phyloP scores from a whole-genome alignment of 768 basidiomycete genomes.

The Boletus huronensis region DNA sequence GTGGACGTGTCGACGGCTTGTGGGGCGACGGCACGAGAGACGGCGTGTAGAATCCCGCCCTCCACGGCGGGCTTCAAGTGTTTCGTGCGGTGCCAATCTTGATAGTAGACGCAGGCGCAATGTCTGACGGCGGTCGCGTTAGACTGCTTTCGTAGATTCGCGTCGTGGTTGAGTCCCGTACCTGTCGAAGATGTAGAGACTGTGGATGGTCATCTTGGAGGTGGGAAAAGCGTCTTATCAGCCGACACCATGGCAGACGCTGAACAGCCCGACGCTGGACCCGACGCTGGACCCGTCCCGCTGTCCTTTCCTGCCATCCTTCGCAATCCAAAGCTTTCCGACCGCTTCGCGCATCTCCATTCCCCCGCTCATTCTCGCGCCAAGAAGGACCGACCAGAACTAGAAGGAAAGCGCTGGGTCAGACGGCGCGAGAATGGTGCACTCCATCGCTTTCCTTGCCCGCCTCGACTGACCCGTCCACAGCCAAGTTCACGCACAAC shows the following conservation, averaged over 20 bases:
- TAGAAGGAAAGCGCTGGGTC: constrained; percentile 76
- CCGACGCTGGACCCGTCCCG: constrained; percentile 38
- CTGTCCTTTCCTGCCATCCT: constrained; percentile 73
- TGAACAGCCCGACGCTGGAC: constrained; percentile 11
- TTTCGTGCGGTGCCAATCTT: constrained; percentile 87
- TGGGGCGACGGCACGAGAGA: constrained; percentile 64
- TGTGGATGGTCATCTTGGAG: constrained; percentile 89
- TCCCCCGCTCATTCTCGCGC: background rate
- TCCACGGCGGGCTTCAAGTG: constrained; percentile 69
- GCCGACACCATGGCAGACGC: constrained; percentile 7
- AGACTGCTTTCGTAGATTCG: background rate
- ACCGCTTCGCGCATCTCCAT: constrained; percentile 53
- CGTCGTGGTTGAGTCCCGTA: constrained; percentile 14
- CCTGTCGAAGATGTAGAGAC: constrained; percentile 94
- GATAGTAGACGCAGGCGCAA: constrained; percentile 91
- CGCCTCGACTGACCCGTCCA: background rate
- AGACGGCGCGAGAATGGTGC: constrained; percentile 75
- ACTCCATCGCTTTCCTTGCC: constrained; percentile 16
- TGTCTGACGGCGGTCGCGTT: constrained; percentile 49
- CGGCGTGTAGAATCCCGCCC: constrained; percentile 73
- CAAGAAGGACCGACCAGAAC: constrained; percentile 54
- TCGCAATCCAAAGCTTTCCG: constrained; percentile 51
- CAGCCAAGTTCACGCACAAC: constrained; percentile 72
- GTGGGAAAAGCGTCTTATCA: too few relatives aligned
- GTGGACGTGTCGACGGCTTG: constrained; percentile 31